phyloP scores from a whole-genome alignment of 352 stramenopile species.

The Globisporangium polare region DNA sequence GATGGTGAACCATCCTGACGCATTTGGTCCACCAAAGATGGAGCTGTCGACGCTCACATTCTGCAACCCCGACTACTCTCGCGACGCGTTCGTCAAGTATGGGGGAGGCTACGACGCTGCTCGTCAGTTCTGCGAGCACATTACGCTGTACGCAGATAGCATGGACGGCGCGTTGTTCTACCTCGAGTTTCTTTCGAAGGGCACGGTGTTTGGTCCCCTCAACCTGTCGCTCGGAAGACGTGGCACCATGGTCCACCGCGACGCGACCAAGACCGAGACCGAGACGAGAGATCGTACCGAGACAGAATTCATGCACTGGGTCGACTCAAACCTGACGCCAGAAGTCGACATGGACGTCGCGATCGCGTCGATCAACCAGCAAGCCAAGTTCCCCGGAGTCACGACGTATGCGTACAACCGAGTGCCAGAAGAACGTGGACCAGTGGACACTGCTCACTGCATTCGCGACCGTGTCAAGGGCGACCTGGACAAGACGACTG shows the following conservation, averaged over 20 bases:
- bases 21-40: constrained; percentile 15
- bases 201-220: constrained; percentile 31
- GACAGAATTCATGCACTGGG: constrained; percentile 36
- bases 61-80: constrained; percentile 75
- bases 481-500: constrained; percentile 3
- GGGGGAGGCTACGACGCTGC: constrained; percentile 50
- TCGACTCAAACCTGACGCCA: constrained; percentile 32
- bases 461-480: constrained; percentile 14
- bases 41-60: constrained; percentile 65
- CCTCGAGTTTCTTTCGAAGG: constrained; percentile 53
- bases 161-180: constrained; percentile 75
- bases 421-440: constrained; percentile 1
- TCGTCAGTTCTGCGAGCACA: constrained; percentile 49
- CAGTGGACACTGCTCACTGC: constrained; percentile 10
- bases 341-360: constrained; percentile 48
- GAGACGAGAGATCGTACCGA: constrained; percentile 24
- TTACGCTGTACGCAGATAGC: constrained; percentile 75
- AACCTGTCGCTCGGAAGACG: constrained; percentile 54
- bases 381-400: constrained; percentile 48
- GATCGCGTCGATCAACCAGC: constrained; percentile 51
- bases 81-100: constrained; percentile 55
- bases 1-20: constrained; percentile 1
- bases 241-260: constrained; percentile 50
- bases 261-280: constrained; percentile 15
- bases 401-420: constrained; percentile 54